Evolutionary conservation across 1,139 yeast species (phyloP).

Genomic region (Debaryomycetaceae sp.): DNA sequence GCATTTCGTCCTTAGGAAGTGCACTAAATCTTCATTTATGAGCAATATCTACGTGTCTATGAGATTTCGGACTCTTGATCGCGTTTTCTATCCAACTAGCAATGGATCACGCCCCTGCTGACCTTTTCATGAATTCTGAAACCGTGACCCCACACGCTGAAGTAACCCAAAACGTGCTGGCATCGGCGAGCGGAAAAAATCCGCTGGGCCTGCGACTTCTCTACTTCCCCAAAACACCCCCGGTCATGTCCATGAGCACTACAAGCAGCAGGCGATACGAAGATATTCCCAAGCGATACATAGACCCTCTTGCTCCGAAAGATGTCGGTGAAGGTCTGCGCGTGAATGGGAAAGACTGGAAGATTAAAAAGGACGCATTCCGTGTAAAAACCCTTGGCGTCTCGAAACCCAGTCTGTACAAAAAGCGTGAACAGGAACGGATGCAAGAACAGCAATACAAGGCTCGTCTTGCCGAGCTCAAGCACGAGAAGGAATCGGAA

Average conservation of each 20-base stretch:
- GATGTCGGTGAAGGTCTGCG: constrained; percentile 15
- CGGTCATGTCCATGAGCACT: constrained; percentile 2
- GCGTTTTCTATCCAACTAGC: background rate
- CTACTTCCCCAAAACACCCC: no score
- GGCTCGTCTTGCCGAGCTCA: constrained; percentile 44
- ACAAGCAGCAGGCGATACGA: constrained; percentile 5
- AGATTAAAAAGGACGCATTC: constrained; percentile 16
- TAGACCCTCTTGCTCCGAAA: constrained; percentile 13
- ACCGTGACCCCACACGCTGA: background rate
- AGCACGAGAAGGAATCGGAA: constrained; percentile 50
- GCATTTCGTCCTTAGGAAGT: no score
- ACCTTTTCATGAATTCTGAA: background rate
- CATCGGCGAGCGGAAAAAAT: background rate
- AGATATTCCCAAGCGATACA: constrained; percentile 14
- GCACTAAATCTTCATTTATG: no score
- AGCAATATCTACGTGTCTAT: no score
- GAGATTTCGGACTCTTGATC: no score
- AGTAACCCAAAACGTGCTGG: background rate
- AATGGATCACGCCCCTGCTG: background rate
- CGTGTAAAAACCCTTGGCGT: constrained; percentile 13
- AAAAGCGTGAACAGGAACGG: constrained; percentile 25
- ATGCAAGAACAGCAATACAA: constrained; percentile 35
- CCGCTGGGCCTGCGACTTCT: no score
- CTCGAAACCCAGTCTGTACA: constrained; percentile 7
- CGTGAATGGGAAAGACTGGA: constrained; percentile 18